Evolutionary conservation across 2,329 filamentous ascomycete species (phyloP).

Genomic region (Truncatella angustata): DNA sequence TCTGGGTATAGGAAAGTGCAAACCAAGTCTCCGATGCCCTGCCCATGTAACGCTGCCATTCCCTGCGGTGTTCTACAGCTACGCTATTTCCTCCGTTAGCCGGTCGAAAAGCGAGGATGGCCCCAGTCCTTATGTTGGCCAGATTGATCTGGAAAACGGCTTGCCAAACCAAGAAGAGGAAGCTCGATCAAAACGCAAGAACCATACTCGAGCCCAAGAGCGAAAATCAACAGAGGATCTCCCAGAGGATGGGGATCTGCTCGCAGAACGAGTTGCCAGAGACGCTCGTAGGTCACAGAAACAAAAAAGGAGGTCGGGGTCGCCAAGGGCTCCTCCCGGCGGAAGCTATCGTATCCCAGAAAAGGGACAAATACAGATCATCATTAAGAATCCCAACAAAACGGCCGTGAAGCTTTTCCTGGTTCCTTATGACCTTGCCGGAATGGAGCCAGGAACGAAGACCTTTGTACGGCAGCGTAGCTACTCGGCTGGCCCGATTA

Average conservation of each 20-base stretch:
- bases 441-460: conserved; percentile 92
- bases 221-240: conserved; percentile 30
- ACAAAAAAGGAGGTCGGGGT: conserved; percentile 54
- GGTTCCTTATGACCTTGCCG: conserved; percentile 85
- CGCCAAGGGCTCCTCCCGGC: conserved; percentile 70
- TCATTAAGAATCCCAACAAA: conserved; percentile 98
- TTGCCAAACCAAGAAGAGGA: conserved; percentile 55
- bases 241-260: conserved; percentile 17
- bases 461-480: conserved; percentile 94
- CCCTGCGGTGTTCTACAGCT: conserved; percentile 94
- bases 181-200: conserved; percentile 45
- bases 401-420: conserved; percentile 96
- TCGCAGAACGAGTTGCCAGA: conserved; percentile 23
- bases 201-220: conserved; percentile 43
- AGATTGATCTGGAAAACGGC: conserved; percentile 85
- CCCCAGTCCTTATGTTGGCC: conserved; percentile 92
- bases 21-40: conserved; percentile 78
- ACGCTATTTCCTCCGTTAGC: conserved; percentile 65
- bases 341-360: conserved; percentile 93
- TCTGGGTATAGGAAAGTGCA: conserved; percentile 84
- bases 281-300: conserved; percentile 30
- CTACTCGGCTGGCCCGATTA: conserved; percentile 83
- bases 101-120: conserved; percentile 72
- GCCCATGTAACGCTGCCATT: conserved; percentile 89
- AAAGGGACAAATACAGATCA: conserved; percentile 90